These are phyloP conservation scores for Colletotrichum higginsianum DNA, from an alignment of 2,329 filamentous ascomycete species.

Conservation along the genomic window DNA sequence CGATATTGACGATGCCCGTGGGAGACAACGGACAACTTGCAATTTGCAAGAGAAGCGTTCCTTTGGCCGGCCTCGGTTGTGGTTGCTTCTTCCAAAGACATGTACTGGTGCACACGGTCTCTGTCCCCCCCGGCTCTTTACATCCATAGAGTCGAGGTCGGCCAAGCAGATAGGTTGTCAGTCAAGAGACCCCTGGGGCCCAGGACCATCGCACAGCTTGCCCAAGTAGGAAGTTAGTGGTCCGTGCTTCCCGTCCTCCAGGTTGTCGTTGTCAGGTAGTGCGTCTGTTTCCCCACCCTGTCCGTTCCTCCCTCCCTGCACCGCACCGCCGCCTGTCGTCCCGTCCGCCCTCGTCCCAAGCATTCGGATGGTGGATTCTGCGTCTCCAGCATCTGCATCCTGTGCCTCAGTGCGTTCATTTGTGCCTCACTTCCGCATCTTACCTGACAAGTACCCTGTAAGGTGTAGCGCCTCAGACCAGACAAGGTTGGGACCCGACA, in stretches of 20 bases:
- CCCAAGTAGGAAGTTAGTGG: slow-evolving; percentile 23
- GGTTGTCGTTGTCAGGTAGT: neutral
- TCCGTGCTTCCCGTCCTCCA: slow-evolving; percentile 17
- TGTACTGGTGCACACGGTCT: neutral
- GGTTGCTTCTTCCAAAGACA: neutral
- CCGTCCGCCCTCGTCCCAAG: slow-evolving; percentile 37
- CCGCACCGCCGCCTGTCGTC: slow-evolving; percentile 21
- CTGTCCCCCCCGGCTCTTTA: no score
- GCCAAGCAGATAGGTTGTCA: neutral
- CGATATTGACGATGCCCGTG: slow-evolving; percentile 4
- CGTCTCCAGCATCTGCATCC: slow-evolving; percentile 15
- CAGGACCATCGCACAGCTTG: slow-evolving; percentile 37
- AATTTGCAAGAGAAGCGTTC: neutral
- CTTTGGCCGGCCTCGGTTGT: neutral
- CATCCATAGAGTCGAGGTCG: no score
- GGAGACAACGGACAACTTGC: neutral
- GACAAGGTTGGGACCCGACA: neutral
- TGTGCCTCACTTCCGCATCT: slow-evolving; percentile 11
- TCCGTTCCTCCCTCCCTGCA: slow-evolving; percentile 3
- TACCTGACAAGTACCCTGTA: neutral
- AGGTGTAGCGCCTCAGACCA: neutral
- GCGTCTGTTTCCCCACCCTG: neutral
- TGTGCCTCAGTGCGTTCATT: slow-evolving; percentile 11
- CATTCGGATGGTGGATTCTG: slow-evolving; percentile 38
- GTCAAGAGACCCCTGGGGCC: neutral